A percentile compares a stretch with the other conserved stretches of the same genome.
phyloP scores from a whole-genome alignment of 768 basidiomycete species.

The Rhizopogon vesiculosus region DNA sequence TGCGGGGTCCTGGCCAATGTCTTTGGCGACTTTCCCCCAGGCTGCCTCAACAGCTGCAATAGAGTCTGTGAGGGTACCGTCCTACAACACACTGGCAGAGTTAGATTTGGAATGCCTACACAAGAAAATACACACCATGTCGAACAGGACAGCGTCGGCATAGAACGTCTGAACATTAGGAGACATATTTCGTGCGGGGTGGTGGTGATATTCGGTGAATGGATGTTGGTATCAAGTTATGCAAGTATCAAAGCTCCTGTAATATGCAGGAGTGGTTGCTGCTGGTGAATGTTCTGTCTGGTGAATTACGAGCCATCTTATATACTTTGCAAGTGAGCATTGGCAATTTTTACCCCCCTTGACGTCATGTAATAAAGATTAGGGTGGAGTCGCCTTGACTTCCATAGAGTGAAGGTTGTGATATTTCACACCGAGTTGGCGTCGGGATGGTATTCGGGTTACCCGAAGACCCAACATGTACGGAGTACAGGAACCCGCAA shows the following conservation, averaged over 20 bases:
- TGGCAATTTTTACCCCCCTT: not conserved
- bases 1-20: slow-evolving; percentile 63
- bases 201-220: not conserved
- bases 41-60: slow-evolving; percentile 72
- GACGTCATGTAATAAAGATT: slow-evolving; percentile 18
- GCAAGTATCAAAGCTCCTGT: not conserved
- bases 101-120: slow-evolving; percentile 15
- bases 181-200: slow-evolving; percentile 14
- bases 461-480: not conserved
- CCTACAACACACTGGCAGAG: slow-evolving; percentile 33
- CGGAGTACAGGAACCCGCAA: not conserved
- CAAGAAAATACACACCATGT: slow-evolving; percentile 48
- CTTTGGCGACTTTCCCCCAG: slow-evolving; percentile 67
- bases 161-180: slow-evolving; percentile 33
- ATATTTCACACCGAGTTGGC: not conserved
- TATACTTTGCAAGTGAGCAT: slow-evolving; percentile 8
- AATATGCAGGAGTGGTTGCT: not conserved
- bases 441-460: no score
- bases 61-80: slow-evolving; percentile 71
- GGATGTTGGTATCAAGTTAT: slow-evolving; percentile 1
- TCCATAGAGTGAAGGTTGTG: not conserved
- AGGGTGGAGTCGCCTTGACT: slow-evolving; percentile 5
- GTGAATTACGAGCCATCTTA: slow-evolving; percentile 7
- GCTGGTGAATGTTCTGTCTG: not conserved
- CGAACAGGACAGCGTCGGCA: slow-evolving; percentile 59